Base-by-base conservation (phyloP, 257 asterid species). In the Asclepias syriaca region DNA sequence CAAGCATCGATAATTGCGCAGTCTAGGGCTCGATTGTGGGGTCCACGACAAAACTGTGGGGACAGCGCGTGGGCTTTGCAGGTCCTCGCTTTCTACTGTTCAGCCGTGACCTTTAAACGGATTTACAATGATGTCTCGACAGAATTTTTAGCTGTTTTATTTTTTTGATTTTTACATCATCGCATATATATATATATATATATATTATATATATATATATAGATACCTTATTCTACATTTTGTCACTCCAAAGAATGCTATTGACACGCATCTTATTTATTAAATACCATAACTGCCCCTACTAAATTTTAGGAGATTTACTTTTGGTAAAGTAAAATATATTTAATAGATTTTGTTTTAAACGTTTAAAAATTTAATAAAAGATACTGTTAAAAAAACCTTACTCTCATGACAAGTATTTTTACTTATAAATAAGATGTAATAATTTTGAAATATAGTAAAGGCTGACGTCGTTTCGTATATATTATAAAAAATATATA, bases 21-120 rank as follows among this genome's bases (percentile, higher is more conserved):
- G 66, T 58, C 69, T 73, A 79, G 61, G 72, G 85, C 84, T 72
- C 83, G 72, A 3, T n/a, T 13, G 59, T 54, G 70, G 83, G 73
- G 50, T 71, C 71, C 71, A 48, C 75, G 66, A 66, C 6, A 72
- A 69, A 72, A 66, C 72, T 57, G 88, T 83, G 87, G 91, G 87
- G 90, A 66, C 92, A 82, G 89, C 89, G 92, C 90, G 90, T 88
- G 96, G 82, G 45, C n/a, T 27, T 49, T 56, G 75, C 45, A 48
- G 72, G 69, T 48, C 63, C n/a, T 61, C 37, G 58, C 53, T 73
- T 71, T 65, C 51, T 43, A 34, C 82, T 45, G 59, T 80, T 66
- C 51, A 64, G 61, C 74, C 69, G 79, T 78, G 82, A 77, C 81
- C 72, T 70, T 81, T 83, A 79, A 65, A 80, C 87, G 65, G 89